Evolutionary conservation across 2,329 filamentous ascomycete genomes (phyloP), one percentile per base, ranked within the genome.

Genomic region (Penicillium sumatraense): DNA sequence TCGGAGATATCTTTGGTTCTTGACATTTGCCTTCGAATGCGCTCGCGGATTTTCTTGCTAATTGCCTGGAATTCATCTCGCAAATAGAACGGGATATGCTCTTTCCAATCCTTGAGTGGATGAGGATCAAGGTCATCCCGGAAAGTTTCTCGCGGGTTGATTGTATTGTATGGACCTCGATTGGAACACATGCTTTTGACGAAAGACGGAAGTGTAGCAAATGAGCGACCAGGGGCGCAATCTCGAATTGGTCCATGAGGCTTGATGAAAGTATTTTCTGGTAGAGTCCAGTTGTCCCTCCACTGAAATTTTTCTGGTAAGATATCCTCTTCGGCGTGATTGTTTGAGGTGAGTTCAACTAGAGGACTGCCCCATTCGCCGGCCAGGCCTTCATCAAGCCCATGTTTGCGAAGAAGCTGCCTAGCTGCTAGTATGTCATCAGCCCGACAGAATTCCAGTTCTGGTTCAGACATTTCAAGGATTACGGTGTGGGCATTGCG

Each of bases 301-400:
- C 61, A 63, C n/a, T 62, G 55, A 8, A 65, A 63, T 31, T 16
- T 44, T 24, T 68, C 60, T 2, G 58, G 49, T 3, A 51, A 36
- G 23, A 41, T 41, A 11, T 10, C 7, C 9, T 41, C 27, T 6
- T 42, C 38, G 24, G 3, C 27, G 24, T 11, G 56, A 49, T 23
- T 49, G 41, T 18, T 16, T 31, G n/a, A 21, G 21, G 26, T 5
- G 8, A 29, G 42, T 14, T 46, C 26, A 20, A 58, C 56, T 38
- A 65, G 63, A 53, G 71, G 58, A 36, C 63, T 63, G 36, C 56
- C 63, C 74, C 74, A 76, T 51, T 66, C 57, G 0, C 74, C 74
- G 23, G 68, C 70, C 52, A 69, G 66, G 3, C 33, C 58, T 23
- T 58, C 57, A 36, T 71, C 62, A 9, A 76, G 57, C 0, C 62